Evolutionary conservation across 192 early-diverging fungal genomes (phyloP).

Genomic region (Lobosporangium transversale): DNA sequence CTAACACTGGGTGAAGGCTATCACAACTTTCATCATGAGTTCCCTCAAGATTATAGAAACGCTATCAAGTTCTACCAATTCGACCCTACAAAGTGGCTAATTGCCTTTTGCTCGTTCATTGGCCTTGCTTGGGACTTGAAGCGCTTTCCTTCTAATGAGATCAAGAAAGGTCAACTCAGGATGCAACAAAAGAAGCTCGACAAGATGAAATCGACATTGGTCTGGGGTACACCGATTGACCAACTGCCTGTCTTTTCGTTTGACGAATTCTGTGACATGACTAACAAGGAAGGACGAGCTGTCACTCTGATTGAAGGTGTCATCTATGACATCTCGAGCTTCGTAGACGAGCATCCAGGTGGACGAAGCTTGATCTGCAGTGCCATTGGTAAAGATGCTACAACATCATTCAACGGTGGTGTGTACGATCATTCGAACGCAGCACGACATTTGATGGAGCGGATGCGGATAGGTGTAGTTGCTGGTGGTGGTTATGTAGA

Average conservation of each 20-base stretch:
- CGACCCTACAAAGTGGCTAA: slow-evolving; percentile 91
- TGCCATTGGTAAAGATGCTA: slow-evolving; percentile 87
- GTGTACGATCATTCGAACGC: slow-evolving; percentile 94
- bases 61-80: slow-evolving; percentile 84
- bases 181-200: slow-evolving; percentile 89
- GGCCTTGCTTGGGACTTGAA: slow-evolving; percentile 82
- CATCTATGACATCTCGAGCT: slow-evolving; percentile 82
- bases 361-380: slow-evolving; percentile 77
- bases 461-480: slow-evolving; percentile 73
- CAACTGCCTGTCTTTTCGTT: slow-evolving; percentile 76
- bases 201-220: slow-evolving; percentile 66
- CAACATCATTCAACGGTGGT: slow-evolving; percentile 88
- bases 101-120: slow-evolving; percentile 64
- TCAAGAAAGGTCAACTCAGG: slow-evolving; percentile 78
- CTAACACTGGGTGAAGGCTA: slow-evolving; percentile 87
- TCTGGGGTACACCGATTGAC: slow-evolving; percentile 79
- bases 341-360: slow-evolving; percentile 91
- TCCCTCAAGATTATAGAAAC: slow-evolving; percentile 90
- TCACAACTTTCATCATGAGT: slow-evolving; percentile 92
- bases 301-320: slow-evolving; percentile 88
- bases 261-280: slow-evolving; percentile 67
- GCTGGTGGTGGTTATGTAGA: slow-evolving; percentile 49
- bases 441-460: slow-evolving; percentile 83
- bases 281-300: slow-evolving; percentile 70
- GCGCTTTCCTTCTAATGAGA: slow-evolving; percentile 83